Percentiles rank a stretch among this genome's conserved stretches.
Conservation (phyloP, 2,329 filamentous ascomycete species). For the Aureobasidium musti region DNA sequence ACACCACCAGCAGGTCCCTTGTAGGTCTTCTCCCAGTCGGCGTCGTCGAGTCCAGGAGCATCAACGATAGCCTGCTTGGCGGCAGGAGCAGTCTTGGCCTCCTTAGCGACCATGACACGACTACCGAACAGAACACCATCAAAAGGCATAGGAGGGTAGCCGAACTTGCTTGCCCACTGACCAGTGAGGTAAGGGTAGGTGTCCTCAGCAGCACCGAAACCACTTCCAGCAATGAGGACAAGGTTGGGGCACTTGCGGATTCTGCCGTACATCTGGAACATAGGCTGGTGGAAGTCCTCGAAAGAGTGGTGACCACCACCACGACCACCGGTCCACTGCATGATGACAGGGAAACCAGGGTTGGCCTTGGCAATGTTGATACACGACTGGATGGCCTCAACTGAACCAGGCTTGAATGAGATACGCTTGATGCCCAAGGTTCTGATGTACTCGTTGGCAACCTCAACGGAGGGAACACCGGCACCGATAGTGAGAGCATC, state of each 20-base stretch:
- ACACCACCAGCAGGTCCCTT: constrained; percentile 88
- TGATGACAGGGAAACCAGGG: constrained; percentile 84
- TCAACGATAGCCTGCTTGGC: constrained; percentile 91
- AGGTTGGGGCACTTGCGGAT: constrained; percentile 85
- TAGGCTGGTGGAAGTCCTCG: constrained; percentile 92
- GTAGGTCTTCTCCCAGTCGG: constrained; percentile 90
- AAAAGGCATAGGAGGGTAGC: constrained; percentile 90
- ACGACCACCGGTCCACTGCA: constrained; percentile 94
- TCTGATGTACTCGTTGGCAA: constrained; percentile 90
- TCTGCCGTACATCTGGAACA: constrained; percentile 86
- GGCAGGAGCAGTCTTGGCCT: constrained; percentile 81
- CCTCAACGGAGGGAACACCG: constrained; percentile 89
- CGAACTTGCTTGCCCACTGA: constrained; percentile 81
- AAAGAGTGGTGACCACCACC: constrained; percentile 94
- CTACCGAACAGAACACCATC: constrained; percentile 89
- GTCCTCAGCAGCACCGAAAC: constrained; percentile 86
- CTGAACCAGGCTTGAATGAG: constrained; percentile 87
- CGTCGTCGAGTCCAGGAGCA: constrained; percentile 77
- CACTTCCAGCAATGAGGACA: constrained; percentile 84
- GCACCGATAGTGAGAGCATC: constrained; percentile 91
- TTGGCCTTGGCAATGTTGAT: constrained; percentile 95
- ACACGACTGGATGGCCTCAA: constrained; percentile 82
- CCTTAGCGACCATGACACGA: constrained; percentile 93
- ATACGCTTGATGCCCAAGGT: constrained; percentile 93
- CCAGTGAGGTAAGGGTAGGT: constrained; percentile 92